Base-by-base conservation (phyloP, 805 yeast genomes). In the Candida broadrunensis region DNA sequence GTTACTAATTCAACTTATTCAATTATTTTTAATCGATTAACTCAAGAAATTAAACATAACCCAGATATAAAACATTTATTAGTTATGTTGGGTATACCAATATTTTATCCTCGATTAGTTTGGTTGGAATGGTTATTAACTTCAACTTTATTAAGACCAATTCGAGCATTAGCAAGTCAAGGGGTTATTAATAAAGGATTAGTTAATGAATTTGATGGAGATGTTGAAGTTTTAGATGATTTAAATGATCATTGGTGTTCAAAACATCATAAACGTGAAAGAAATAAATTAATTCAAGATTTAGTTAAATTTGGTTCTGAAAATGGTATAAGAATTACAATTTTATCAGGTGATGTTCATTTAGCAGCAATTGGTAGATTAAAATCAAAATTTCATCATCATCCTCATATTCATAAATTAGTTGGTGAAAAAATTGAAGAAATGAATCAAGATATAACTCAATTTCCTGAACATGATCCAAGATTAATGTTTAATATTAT, bases 171-270 rank as follows among this genome's bases (percentile, higher is more conserved):
- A 48, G 78, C 91, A 2, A 70, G 76, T 41, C 75, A 73, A 42
- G 88, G 89, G 2, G 39, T 62, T 19, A 62, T 85, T 31, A 76
- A 81, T 36, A 73, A 75, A 44, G 95, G 96, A 0, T 63, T 91
- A 25, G 88, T 88, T 19, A 91, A 93, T 56, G 93, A 87, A 51
- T 91, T 90, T 55, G 97, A 90, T 58, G 97, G 97, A 2, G 80
- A 85, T 31, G 81, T 91, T 5, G 98, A 91, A 63, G 78, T 91
- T 13, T 73, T 93, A 49, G 98, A 93, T 57, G 98, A 91, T 60
- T 72, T 93, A 61, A 83, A 89, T 56, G 99, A 91, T 59, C 98
- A 91, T 65, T 91, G 99, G 99, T 89, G 97, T 60, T 83, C 96
- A 3, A 74, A 74, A 44, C 77, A 83, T 58, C 99, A 91, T 65